phyloP scores from a whole-genome alignment of 1,284 basidiomycete species.

The Ustilago bromivora region DNA sequence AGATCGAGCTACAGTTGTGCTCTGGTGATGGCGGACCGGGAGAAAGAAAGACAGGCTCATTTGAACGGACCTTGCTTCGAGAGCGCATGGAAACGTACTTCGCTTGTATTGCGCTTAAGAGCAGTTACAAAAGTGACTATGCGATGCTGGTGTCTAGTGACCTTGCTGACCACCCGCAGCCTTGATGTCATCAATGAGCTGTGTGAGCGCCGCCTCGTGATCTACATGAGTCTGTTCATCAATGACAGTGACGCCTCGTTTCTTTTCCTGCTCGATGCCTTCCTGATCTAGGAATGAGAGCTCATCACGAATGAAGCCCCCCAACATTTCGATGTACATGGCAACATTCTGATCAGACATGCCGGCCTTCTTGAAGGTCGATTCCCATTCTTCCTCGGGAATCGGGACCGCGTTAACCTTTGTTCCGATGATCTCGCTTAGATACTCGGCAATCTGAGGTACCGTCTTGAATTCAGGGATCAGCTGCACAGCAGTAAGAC shows the following conservation, averaged over 20 bases:
- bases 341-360: constrained; percentile 13
- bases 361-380: constrained; percentile 27
- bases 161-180: not conserved
- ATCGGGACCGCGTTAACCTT: constrained; percentile 26
- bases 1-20: no score
- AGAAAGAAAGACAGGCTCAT: no score
- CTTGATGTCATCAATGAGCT: constrained; percentile 12
- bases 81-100: no score
- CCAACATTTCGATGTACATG: constrained; percentile 19
- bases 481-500: constrained; percentile 25
- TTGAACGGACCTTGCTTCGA: no score
- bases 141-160: not conserved
- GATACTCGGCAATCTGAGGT: constrained; percentile 22
- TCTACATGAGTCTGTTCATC: constrained; percentile 19
- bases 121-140: not conserved
- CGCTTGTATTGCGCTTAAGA: not conserved
- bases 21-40: no score
- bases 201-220: constrained; percentile 17
- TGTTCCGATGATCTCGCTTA: constrained; percentile 18
- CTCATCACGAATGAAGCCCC: constrained; percentile 6
- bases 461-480: constrained; percentile 18
- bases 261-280: constrained; percentile 14
- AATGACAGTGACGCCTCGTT: constrained; percentile 23
- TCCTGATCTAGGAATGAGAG: constrained; percentile 15
- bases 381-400: constrained; percentile 21